Conservation (phyloP, 2,329 filamentous ascomycete genomes). For the Colletotrichum camelliae region DNA sequence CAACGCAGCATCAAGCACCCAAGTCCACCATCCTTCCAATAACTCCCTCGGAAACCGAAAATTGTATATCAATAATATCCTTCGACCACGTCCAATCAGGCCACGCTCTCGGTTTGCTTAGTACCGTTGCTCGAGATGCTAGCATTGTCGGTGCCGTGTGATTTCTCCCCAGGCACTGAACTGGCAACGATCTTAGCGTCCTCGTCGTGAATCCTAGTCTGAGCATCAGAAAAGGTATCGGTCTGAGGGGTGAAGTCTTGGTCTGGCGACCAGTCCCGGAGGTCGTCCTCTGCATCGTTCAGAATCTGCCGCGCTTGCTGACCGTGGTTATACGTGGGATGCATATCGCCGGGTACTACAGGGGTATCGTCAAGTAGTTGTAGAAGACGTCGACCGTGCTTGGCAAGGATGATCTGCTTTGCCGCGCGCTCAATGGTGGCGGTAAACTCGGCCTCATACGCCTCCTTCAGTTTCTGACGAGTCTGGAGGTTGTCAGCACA, state of each 20-base stretch:
- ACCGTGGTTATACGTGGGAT: conserved; percentile 69
- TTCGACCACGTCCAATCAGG: too few relatives aligned
- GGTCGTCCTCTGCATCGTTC: conserved; percentile 89
- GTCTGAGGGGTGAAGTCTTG: conserved; percentile 31
- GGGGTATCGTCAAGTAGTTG: conserved; percentile 89
- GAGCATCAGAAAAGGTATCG: neutral
- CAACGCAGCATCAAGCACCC: neutral
- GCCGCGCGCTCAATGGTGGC: conserved; percentile 95
- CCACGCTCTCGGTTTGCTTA: conserved; percentile 1
- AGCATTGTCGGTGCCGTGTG: neutral
- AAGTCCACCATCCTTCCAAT: neutral
- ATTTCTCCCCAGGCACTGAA: neutral
- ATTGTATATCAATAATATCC: neutral
- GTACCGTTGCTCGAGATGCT: neutral
- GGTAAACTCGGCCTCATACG: conserved; percentile 86
- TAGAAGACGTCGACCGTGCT: conserved; percentile 85
- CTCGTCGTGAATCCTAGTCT: conserved; percentile 12
- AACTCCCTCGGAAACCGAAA: neutral
- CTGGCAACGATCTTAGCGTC: conserved; percentile 5
- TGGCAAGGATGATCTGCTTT: conserved; percentile 94
- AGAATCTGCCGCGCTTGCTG: conserved; percentile 81
- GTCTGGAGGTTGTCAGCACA: conserved; percentile 59
- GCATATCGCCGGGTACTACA: conserved; percentile 83
- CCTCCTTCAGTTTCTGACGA: conserved; percentile 93
- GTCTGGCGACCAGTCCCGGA: conserved; percentile 73